Base-by-base conservation (phyloP, 2,329 filamentous ascomycete species). In the Albifimbria verrucaria region DNA sequence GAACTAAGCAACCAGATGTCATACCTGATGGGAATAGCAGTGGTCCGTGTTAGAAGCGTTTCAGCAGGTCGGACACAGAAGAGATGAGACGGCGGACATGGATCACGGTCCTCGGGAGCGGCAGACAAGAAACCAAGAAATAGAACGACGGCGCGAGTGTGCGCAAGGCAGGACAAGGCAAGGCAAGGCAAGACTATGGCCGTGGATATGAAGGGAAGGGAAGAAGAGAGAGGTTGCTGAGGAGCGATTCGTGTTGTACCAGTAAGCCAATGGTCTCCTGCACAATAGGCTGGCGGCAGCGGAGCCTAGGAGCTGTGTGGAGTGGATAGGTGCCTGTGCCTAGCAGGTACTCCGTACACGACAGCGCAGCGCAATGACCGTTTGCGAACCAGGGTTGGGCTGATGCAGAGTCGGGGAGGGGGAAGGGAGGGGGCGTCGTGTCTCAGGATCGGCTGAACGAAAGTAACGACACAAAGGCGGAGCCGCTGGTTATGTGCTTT, bases 271-370 rank as follows among this genome's bases (percentile, higher is more conserved):
- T 61, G 57, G 62, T 61, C 62, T 61, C 53, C 58, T 64, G 58
- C 59, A 57, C 52, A 47, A 55, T 55, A 60, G 64, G 64, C 58
- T 44, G 54, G 52, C 55, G 50, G 57, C 64, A 68, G 64, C 44
- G 25, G 44, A 24, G 44, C 44, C 21, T 48, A 54, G 50, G 55
- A 52, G 48, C 53, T 54, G 51, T 55, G 52, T 55, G 45, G 56
- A 55, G 23, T 42, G 56, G 52, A 54, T 51, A 57, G n/a, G n/a
- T n/a, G n/a, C n/a, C n/a, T n/a, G n/a, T n/a, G 24, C 9, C 28
- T n/a, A 52, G 58, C 50, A 53, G n/a, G 54, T 50, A 59, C 43
- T 32, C 52, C 32, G 23, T 50, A 50, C 52, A 52, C 28, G 28
- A 28, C 44, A 44, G 42, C 49, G 51, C 43, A 52, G 50, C 46